Evolutionary conservation across 164 flowering plant species (phyloP), one percentile per base, ranked within the genome.

Genomic region (Houttuynia cordata): DNA sequence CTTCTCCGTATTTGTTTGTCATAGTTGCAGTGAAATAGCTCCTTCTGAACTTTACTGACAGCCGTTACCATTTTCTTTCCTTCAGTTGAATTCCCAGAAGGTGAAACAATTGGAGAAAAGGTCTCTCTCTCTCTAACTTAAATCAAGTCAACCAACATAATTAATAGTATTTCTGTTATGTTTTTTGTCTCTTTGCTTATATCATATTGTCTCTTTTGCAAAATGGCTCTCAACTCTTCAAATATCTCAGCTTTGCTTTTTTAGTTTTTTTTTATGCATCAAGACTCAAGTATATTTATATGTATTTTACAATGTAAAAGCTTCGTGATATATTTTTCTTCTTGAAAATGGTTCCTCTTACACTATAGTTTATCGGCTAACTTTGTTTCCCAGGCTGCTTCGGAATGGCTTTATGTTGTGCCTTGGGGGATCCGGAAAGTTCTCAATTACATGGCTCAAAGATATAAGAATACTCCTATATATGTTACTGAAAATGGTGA

Each of bases 341-440:
- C 7, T 53, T 8, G n/a, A 53, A 18, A 23, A 20, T 20, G 10
- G 1, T 2, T 12, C 17, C 17, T 45, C 49, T 45, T 45, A 12
- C 14, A 17, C 12, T 45, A 2, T 10, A 45, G 17, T 45, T 12
- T 45, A 45, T 45, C 17, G 14, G 17, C 17, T 17, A 45, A 45
- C 17, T 45, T 45, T 45, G 17, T 45, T 45, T 45, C 49, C 17
- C 79, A 91, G 96, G 98, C 95, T 41, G 96, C 96, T 60, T 91
- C 96, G 53, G 72, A 77, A 19, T 91, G 96, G 96, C 95, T 91
- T 52, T 91, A 85, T 61, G 73, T 88, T 68, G 95, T 85, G 71
- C 98, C 98, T 64, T 88, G 98, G 98, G 98, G 98, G 42, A 41
- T 91, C 41, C 68, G 82, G 59, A 87, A 79, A 72, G 57, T 81